These are phyloP conservation scores for Fraxinus floribunda DNA, from an alignment of 305 asterid species.

Conservation along the genomic window DNA sequence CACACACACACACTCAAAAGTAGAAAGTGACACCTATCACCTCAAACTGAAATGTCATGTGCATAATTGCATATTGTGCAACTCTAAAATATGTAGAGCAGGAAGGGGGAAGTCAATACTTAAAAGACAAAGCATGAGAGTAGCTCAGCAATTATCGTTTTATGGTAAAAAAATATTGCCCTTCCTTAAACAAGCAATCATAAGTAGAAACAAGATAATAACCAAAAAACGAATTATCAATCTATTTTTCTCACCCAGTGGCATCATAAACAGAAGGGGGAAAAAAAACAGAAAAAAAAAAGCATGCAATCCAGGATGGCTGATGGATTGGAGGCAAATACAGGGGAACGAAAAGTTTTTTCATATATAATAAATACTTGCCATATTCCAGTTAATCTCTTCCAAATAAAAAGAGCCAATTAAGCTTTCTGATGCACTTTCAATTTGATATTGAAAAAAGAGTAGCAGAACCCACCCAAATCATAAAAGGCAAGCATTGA, in stretches of 20 bases:
- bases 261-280: background rate
- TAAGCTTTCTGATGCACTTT: background rate
- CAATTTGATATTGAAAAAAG: background rate
- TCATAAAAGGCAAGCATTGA: background rate
- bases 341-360: background rate
- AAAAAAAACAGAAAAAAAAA: background rate
- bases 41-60: background rate
- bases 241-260: background rate
- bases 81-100: background rate
- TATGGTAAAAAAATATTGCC: background rate
- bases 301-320: background rate
- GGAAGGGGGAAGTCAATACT: background rate
- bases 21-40: background rate
- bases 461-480: background rate
- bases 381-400: background rate
- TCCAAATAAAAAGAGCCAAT: slow-evolving; percentile 1
- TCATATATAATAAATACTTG: background rate
- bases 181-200: background rate
- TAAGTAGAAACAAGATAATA: background rate
- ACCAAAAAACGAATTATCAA: background rate
- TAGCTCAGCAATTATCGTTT: background rate
- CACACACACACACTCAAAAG: background rate
- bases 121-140: background rate
- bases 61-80: background rate
- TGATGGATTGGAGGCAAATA: background rate